Percentiles rank a stretch among this genome's conserved stretches.
Conservation (phyloP, 78 protist genomes). For the Dictyostelium purpureum region DNA sequence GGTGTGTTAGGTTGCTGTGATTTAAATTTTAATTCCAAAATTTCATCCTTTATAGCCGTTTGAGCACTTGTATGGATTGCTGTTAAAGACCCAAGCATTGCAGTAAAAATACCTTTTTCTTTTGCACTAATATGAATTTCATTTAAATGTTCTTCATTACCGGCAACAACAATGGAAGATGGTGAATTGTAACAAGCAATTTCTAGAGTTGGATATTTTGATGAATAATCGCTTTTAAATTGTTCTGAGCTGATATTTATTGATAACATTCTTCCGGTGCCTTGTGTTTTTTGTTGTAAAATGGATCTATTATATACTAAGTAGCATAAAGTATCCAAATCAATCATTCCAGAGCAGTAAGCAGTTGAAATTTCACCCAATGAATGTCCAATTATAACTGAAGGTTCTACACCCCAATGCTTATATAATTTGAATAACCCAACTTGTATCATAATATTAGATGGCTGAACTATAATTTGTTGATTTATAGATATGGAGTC, state of each 20-base stretch:
- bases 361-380: constrained; percentile 78
- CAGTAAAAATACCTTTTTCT: constrained; percentile 6
- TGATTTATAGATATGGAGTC: background rate
- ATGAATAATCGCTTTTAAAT: background rate
- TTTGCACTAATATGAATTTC: background rate
- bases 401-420: constrained; percentile 26
- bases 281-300: constrained; percentile 17
- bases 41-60: constrained; percentile 12
- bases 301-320: constrained; percentile 27
- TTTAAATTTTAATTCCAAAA: background rate
- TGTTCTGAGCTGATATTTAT: constrained; percentile 27
- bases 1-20: background rate
- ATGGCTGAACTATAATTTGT: constrained; percentile 59
- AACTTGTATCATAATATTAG: constrained; percentile 37
- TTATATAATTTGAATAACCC: constrained; percentile 42
- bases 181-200: constrained; percentile 46
- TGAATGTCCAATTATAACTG: background rate
- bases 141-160: constrained; percentile 6
- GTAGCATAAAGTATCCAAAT: constrained; percentile 17
- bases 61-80: constrained; percentile 32
- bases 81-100: constrained; percentile 11
- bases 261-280: constrained; percentile 60
- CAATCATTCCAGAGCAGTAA: constrained; percentile 3
- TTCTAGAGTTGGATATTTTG: constrained; percentile 16
- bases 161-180: constrained; percentile 29